Conservation (phyloP, 2,329 filamentous ascomycete genomes). For the Pyrenochaeta sp. region DNA sequence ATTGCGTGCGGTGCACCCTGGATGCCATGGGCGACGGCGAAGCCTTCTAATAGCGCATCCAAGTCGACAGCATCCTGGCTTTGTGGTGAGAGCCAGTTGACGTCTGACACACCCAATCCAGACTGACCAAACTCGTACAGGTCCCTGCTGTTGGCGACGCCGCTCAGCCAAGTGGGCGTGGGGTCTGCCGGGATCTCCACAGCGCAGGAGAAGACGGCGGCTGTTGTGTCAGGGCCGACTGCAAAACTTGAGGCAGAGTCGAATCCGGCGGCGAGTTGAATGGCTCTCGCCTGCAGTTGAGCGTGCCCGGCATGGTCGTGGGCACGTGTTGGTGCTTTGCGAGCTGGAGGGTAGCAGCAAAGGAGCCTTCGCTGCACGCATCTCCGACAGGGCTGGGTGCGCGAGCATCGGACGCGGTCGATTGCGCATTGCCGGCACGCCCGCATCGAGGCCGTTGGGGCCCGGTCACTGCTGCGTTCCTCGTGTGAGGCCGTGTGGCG, state of each 20-base stretch:
- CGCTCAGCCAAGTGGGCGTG: no score
- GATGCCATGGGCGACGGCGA: no score
- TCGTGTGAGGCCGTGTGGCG: slow-evolving; percentile 16
- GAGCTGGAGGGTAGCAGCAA: slow-evolving; percentile 32
- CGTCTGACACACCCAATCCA: slow-evolving; percentile 7
- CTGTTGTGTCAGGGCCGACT: no score
- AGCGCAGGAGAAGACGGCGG: no score
- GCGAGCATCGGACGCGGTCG: slow-evolving; percentile 40
- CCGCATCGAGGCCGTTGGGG: slow-evolving; percentile 5
- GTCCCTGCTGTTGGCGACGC: neutral
- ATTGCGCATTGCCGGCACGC: slow-evolving; percentile 37
- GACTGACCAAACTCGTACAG: slow-evolving; percentile 7
- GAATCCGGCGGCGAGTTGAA: no score
- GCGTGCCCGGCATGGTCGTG: no score
- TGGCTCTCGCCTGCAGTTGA: no score
- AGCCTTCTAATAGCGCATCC: slow-evolving; percentile 6
- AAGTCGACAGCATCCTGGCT: slow-evolving; percentile 12
- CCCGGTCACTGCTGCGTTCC: neutral
- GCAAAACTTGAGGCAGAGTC: no score
- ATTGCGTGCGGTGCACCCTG: no score
- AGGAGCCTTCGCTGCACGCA: slow-evolving; percentile 27
- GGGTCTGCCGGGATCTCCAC: no score
- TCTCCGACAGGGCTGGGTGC: slow-evolving; percentile 31
- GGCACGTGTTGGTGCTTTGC: neutral
- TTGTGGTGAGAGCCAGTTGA: slow-evolving; percentile 18